Base-by-base conservation (phyloP, 371 early-diverging fungal species). In the Rhizopus stolonifer region DNA sequence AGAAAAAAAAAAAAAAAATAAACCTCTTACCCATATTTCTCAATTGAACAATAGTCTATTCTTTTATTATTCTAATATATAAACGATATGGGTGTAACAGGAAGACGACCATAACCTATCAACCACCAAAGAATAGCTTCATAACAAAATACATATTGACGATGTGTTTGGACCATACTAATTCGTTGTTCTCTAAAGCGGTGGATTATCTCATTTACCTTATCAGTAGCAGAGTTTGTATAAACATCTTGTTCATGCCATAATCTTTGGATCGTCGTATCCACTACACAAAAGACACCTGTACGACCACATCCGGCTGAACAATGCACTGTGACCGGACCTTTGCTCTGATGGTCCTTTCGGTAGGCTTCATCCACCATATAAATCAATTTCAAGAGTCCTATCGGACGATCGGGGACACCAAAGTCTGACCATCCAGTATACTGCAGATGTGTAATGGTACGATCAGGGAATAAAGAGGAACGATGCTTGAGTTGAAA, bases 291-390 rank as follows among this genome's bases (percentile, higher is more conserved):
- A 60, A 94, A 93, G 0, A 92, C 88, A 0, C 97, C 99, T 0
- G 98, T 93, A 42, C 99, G 81, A 8, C 99, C 99, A 45, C 94
- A 92, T 0, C 99, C 99, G 2, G 99, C 99, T 19, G 86, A 83
- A 58, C 99, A 98, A 63, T 98, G 99, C 0, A 97, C 91, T 22
- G 93, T 64, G 77, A 87, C 81, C 0, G 89, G 91, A 1, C 88
- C 87, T 7, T 18, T 15, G 0, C 15, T 36, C 39, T 55, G 51
- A 26, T 58, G 49, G 19, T 34, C 24, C 9, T 19, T 21, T 8
- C 24, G 29, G 36, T 74, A 70, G 2, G 75, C 61, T 8, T 65
- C 52, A 47, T 84, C 77, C 15, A 85, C 75, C 8, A 80, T 47
- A 43, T 83, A 72, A 14, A 86, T 58, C 4, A 88, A 64, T 23